These are phyloP conservation scores for Fusarium praegraminearum DNA, from an alignment of 2,329 filamentous ascomycete genomes.

Conservation along the genomic window DNA sequence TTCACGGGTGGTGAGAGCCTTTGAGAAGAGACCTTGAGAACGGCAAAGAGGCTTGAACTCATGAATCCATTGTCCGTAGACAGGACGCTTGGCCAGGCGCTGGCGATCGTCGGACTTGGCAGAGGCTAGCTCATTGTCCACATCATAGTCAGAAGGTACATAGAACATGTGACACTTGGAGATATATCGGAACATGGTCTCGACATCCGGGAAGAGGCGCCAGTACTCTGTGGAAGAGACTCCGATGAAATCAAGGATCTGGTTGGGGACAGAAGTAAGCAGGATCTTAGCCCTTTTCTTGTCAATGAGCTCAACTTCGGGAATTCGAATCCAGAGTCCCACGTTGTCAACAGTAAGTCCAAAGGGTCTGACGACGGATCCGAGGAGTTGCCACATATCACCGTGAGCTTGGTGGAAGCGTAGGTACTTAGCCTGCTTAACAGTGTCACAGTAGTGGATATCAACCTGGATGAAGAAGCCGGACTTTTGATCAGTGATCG, in stretches of 20 bases:
- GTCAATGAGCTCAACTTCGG: constrained; percentile 73
- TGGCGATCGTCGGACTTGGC: constrained; percentile 68
- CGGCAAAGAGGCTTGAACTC: constrained; percentile 70
- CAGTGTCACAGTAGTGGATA: constrained; percentile 64
- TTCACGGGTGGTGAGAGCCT: constrained; percentile 53
- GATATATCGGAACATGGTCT: constrained; percentile 73
- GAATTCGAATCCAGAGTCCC: constrained; percentile 74
- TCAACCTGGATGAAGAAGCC: constrained; percentile 74
- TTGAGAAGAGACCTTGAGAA: constrained; percentile 53
- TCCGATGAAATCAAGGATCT: constrained; percentile 72
- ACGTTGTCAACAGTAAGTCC: constrained; percentile 75
- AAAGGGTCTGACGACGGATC: constrained; percentile 70
- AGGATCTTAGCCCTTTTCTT: constrained; percentile 68
- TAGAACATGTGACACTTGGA: constrained; percentile 70
- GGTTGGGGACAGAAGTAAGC: constrained; percentile 67
- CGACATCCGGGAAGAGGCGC: constrained; percentile 66
- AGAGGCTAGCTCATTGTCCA: constrained; percentile 45
- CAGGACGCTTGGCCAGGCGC: constrained; percentile 65
- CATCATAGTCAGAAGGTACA: constrained; percentile 50
- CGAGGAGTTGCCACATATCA: constrained; percentile 76
- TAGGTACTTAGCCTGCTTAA: constrained; percentile 67
- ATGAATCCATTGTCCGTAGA: constrained; percentile 71
- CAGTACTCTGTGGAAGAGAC: constrained; percentile 63
- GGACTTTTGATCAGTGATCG: not conserved
- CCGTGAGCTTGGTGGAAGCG: constrained; percentile 78